phyloP scores from a whole-genome alignment of 2,329 filamentous ascomycete genomes.

The Aspergillus aculeatus region DNA sequence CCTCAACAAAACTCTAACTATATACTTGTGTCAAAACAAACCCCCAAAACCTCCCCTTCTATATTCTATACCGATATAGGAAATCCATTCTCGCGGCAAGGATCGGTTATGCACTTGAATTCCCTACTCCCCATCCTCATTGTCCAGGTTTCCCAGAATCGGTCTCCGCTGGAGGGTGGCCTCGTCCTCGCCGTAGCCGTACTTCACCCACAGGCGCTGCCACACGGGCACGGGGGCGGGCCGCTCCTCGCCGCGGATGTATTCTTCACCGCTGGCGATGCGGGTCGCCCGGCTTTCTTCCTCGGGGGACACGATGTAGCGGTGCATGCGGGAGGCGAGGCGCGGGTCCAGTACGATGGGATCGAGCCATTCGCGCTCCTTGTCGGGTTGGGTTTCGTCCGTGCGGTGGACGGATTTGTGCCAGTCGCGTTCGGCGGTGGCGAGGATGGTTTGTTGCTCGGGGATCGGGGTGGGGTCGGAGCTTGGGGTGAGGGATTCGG shows the following conservation, averaged over 20 bases:
- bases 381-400: conserved; percentile 49
- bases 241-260: conserved; percentile 63
- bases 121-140: conserved; percentile 26
- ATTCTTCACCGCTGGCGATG: conserved; percentile 65
- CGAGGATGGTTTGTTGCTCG: conserved; percentile 66
- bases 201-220: conserved; percentile 41
- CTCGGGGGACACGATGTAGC: conserved; percentile 67
- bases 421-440: conserved; percentile 76
- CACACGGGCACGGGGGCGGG: conserved; percentile 37
- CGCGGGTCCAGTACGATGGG: conserved; percentile 73
- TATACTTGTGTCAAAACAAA: no score
- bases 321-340: conserved; percentile 75
- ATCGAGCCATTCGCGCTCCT: conserved; percentile 73
- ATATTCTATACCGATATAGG: neutral
- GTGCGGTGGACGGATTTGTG: conserved; percentile 71
- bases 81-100: no score
- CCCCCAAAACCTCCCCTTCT: no score
- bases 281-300: conserved; percentile 66
- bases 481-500: conserved; percentile 17
- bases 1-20: no score
- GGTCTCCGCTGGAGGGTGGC: conserved; percentile 39
- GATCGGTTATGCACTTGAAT: neutral
- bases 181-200: conserved; percentile 44
- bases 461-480: conserved; percentile 35
- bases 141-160: conserved; percentile 42